Conservation (phyloP, 805 yeast genomes). For the Metschnikowia chrysomelidarum region DNA sequence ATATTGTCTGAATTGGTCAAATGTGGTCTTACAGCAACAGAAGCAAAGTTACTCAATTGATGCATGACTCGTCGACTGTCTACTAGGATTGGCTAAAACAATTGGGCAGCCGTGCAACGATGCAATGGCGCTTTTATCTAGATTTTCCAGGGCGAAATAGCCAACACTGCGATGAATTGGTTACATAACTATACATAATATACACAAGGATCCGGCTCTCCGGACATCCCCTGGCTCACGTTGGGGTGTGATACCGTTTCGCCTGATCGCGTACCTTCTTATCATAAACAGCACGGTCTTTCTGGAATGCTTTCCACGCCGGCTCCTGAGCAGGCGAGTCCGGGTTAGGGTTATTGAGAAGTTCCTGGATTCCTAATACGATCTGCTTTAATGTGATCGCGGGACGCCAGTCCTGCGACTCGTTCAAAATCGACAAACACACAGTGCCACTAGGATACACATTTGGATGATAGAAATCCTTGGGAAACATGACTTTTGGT, state of each 20-base stretch:
- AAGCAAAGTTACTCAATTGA: too few relatives aligned
- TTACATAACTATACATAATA: slow-evolving; percentile 10
- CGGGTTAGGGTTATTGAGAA: slow-evolving; percentile 87
- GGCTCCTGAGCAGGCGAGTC: slow-evolving; percentile 97
- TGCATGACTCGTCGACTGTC: too few relatives aligned
- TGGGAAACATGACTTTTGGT: slow-evolving; percentile 88
- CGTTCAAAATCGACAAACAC: slow-evolving; percentile 89
- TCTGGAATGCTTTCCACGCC: slow-evolving; percentile 84
- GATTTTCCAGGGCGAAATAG: too few relatives aligned
- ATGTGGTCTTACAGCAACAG: too few relatives aligned
- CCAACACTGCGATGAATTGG: background rate
- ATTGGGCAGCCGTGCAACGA: too few relatives aligned
- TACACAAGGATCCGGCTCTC: slow-evolving; percentile 1
- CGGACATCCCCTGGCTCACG: slow-evolving; percentile 6
- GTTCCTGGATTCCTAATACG: slow-evolving; percentile 87
- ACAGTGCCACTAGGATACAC: slow-evolving; percentile 97
- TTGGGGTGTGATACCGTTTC: slow-evolving; percentile 45
- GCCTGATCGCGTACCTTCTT: slow-evolving; percentile 75
- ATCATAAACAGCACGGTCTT: slow-evolving; percentile 67
- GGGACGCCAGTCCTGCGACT: slow-evolving; percentile 97
- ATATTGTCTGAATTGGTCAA: too few relatives aligned
- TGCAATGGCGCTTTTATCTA: too few relatives aligned
- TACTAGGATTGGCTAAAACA: too few relatives aligned
- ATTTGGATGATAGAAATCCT: slow-evolving; percentile 93
- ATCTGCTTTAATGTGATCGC: slow-evolving; percentile 90